Percentiles rank a stretch among this genome's conserved stretches.
Evolutionary conservation across 1,139 yeast species (phyloP).

Genomic region (Taiozyma sp.): DNA sequence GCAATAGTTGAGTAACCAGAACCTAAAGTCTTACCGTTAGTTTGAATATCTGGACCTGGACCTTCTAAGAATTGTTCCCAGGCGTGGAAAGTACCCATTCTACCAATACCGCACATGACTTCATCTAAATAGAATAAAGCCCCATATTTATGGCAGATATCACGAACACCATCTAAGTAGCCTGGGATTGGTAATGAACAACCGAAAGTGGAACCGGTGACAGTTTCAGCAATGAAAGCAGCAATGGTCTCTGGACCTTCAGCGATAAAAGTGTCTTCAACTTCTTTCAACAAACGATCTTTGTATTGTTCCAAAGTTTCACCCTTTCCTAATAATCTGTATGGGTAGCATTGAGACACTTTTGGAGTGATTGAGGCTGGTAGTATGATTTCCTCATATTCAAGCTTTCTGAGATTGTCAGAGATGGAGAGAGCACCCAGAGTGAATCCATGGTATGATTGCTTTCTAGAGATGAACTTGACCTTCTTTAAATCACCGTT

Average conservation of each 20-base stretch:
- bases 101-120: slow-evolving; percentile 62
- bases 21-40: slow-evolving; percentile 58
- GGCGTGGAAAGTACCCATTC: slow-evolving; percentile 43
- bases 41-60: slow-evolving; percentile 52
- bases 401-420: slow-evolving; percentile 36
- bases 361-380: slow-evolving; percentile 40
- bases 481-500: slow-evolving; percentile 40
- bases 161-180: slow-evolving; percentile 47
- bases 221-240: slow-evolving; percentile 48
- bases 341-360: slow-evolving; percentile 42
- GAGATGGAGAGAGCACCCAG: slow-evolving; percentile 46
- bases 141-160: slow-evolving; percentile 50
- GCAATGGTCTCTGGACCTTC: slow-evolving; percentile 50
- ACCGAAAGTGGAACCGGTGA: slow-evolving; percentile 55
- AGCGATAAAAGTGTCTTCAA: slow-evolving; percentile 42
- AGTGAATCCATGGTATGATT: slow-evolving; percentile 55
- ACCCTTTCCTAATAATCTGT: slow-evolving; percentile 38
- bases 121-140: slow-evolving; percentile 52
- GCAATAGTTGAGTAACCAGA: slow-evolving; percentile 61
- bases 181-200: slow-evolving; percentile 52
- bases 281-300: slow-evolving; percentile 37
- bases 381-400: slow-evolving; percentile 36
- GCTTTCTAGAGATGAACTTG: slow-evolving; percentile 45
- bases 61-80: slow-evolving; percentile 46
- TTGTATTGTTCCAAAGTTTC: slow-evolving; percentile 46